Evolutionary conservation across 139 green algal species (phyloP).

Genomic region (Chlamydomonas sp.): DNA sequence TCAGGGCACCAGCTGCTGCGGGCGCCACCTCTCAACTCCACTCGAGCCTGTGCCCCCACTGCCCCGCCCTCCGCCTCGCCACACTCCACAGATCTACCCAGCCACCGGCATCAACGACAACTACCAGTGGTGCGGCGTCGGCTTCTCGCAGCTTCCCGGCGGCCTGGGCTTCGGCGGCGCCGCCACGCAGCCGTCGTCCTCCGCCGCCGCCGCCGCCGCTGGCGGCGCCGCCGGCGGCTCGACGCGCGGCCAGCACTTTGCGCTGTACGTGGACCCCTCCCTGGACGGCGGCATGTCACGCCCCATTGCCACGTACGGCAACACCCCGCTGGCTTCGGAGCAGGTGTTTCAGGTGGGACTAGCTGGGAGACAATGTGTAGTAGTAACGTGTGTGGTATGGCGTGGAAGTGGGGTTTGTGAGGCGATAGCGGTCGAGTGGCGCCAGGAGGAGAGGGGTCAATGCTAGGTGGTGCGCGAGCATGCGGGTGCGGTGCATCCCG

Average conservation of each 20-base stretch:
- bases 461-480: too few relatives aligned
- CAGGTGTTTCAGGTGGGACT: conserved; percentile 54
- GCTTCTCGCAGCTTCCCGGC: conserved; percentile 67
- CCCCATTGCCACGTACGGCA: conserved; percentile 58
- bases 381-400: background rate
- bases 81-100: conserved; percentile 40
- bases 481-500: too few relatives aligned
- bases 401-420: background rate
- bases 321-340: conserved; percentile 29
- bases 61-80: background rate
- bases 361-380: background rate
- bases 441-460: too few relatives aligned
- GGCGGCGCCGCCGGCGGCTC: too few relatives aligned
- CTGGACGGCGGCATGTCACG: conserved; percentile 66
- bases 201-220: too few relatives aligned
- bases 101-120: conserved; percentile 70
- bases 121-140: conserved; percentile 72
- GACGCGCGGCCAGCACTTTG: conserved; percentile 53
- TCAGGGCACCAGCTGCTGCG: too few relatives aligned
- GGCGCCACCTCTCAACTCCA: background rate
- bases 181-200: background rate
- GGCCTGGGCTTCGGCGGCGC: conserved; percentile 61
- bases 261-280: conserved; percentile 62
- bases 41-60: background rate
- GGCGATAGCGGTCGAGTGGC: background rate